Percentiles rank a stretch among this genome's conserved stretches.
phyloP scores from a whole-genome alignment of 805 yeast genomes.

The Saccharomyces paradoxus region DNA sequence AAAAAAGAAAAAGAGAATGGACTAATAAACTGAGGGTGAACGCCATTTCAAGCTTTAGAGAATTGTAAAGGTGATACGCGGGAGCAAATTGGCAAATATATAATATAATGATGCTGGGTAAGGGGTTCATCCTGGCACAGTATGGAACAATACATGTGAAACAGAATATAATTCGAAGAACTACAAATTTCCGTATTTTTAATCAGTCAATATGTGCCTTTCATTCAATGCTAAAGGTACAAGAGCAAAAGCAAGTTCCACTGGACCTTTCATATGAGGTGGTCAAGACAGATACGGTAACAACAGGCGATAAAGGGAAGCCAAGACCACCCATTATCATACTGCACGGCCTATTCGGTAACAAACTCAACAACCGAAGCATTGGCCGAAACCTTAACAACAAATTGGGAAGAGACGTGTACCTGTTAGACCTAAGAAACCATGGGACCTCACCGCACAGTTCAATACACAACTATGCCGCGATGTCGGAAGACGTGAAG shows the following conservation, averaged over 20 bases:
- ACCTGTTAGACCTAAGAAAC: constrained; percentile 72
- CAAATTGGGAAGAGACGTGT: constrained; percentile 47
- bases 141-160: constrained; percentile 16
- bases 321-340: constrained; percentile 58
- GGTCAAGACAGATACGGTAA: constrained; percentile 27
- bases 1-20: background rate
- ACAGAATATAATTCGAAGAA: constrained; percentile 23
- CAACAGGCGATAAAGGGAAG: constrained; percentile 11
- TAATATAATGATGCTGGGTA: background rate
- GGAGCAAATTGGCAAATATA: background rate
- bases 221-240: constrained; percentile 18
- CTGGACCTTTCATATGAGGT: constrained; percentile 53
- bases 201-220: background rate
- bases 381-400: constrained; percentile 56
- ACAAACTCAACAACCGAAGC: constrained; percentile 67
- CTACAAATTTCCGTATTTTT: background rate
- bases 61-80: background rate
- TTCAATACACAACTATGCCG: constrained; percentile 64
- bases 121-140: constrained; percentile 7
- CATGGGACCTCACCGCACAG: constrained; percentile 88
- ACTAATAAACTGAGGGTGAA: background rate
- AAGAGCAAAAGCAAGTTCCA: constrained; percentile 33
- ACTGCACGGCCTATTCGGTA: constrained; percentile 86
- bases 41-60: too few relatives aligned
- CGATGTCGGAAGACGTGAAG: constrained; percentile 82